Percentiles rank a stretch among this genome's conserved stretches.
Conservation (phyloP, 148 eudicot species). For the Chenopodium quinoa region DNA sequence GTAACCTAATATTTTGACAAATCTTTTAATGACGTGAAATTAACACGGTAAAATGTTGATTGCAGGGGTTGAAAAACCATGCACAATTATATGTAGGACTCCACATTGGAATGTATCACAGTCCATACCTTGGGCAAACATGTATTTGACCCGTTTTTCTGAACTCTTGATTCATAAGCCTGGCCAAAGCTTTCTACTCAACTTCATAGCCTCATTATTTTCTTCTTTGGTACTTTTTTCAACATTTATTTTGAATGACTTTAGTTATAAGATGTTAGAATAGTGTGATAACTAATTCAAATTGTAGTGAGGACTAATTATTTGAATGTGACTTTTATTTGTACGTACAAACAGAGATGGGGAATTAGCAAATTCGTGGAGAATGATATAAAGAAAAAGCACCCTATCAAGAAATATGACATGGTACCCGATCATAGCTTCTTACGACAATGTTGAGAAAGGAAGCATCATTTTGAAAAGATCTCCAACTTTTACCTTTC, state of each 20-base stretch:
- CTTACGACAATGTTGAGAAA: slow-evolving; percentile 42
- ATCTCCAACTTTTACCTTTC: slow-evolving; percentile 41
- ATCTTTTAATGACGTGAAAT: too few species aligned
- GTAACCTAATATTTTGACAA: too few species aligned
- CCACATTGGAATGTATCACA: slow-evolving; percentile 62
- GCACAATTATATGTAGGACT: slow-evolving; percentile 51
- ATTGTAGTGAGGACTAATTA: too few species aligned
- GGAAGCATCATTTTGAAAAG: slow-evolving; percentile 58
- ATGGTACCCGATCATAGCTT: slow-evolving; percentile 63
- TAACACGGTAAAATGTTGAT: too few species aligned
- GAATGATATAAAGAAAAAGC: slow-evolving; percentile 41
- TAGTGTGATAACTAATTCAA: too few species aligned
- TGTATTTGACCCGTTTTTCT: slow-evolving; percentile 59
- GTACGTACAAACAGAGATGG: slow-evolving; percentile 46
- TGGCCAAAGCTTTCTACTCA: slow-evolving; percentile 48
- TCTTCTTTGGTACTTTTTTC: slow-evolving; percentile 52
- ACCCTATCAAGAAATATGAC: slow-evolving; percentile 36
- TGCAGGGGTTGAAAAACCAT: slow-evolving; percentile 52
- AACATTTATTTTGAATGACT: too few species aligned
- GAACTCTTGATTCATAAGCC: slow-evolving; percentile 73
- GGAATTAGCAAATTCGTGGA: slow-evolving; percentile 52
- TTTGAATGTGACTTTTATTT: too few species aligned
- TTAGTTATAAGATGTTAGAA: too few species aligned
- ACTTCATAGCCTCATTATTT: slow-evolving; percentile 47
- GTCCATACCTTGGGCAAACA: slow-evolving; percentile 40